Base-by-base conservation (phyloP, 345 rosid genomes). In the Arabidopsis arenosa region DNA sequence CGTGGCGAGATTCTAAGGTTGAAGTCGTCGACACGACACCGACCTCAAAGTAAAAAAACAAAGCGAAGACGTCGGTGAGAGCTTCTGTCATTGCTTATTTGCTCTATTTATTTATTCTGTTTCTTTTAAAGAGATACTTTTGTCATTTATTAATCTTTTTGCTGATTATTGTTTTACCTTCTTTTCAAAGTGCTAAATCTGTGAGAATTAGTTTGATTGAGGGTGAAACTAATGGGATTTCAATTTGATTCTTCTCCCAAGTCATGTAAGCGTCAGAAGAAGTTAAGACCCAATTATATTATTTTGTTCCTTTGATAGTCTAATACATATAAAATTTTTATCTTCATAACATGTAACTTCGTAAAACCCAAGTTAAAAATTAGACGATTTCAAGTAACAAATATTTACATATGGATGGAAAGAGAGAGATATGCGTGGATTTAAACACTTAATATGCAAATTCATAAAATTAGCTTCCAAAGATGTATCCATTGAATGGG, bases 1-100 rank as follows among this genome's bases (percentile, higher is more conserved):
- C 73, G 78, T 75, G 78, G 52, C 53, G 52, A 23, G 17, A 65
- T 66, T 47, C 66, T 66, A 74, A 54, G 23, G 51, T 10, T 41
- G 68, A 26, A 2, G 33, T 12, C 37, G 39, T 66, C 58, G 66
- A 66, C 78, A 66, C 15, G 43, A 7, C 49, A 58, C 78, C 78
- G 73, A 75, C 67, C 60, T 66, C 26, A 23, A 23, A 23, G 26
- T 0, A 26, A n/a, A 47, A 3, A 9, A 18, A 4, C 26, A 21
- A 51, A 21, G 32, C 21, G 6, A 21, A 26, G 60, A 11, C 56
- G 78, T 57, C 60, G 51, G 66, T 33, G 47, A 54, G 15, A 10
- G 55, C 40, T 21, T 74, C 33, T 32, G 30, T 65, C 14, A 55
- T 12, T 45, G 58, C 59, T 45, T 65, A 44, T 18, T 37, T 47